A percentile compares a stretch with the other conserved stretches of the same genome.
phyloP scores from a whole-genome alignment of 768 basidiomycete species.

The Pleurotus djamor region DNA sequence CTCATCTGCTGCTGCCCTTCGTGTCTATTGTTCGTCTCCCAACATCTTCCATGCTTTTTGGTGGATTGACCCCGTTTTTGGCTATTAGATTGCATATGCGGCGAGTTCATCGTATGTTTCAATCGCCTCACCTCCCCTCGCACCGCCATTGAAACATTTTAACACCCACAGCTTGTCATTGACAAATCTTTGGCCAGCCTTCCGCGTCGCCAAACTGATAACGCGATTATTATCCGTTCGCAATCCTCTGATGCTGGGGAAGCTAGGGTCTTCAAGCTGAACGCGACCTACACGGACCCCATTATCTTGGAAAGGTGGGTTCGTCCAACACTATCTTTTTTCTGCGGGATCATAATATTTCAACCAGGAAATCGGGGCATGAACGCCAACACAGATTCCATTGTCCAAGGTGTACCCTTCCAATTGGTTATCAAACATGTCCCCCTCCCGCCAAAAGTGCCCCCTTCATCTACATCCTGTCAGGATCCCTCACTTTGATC shows the following conservation, averaged over 20 bases:
- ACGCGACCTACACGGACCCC: constrained; percentile 66
- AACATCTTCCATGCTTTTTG: constrained; percentile 13
- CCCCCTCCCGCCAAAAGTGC: constrained; percentile 77
- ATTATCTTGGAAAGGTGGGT: constrained; percentile 78
- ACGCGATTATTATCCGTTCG: constrained; percentile 75
- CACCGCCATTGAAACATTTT: not conserved
- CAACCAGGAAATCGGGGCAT: constrained; percentile 57
- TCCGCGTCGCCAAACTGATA: constrained; percentile 75
- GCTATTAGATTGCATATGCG: constrained; percentile 76
- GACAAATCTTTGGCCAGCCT: constrained; percentile 70
- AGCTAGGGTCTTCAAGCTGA: constrained; percentile 83
- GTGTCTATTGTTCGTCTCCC: constrained; percentile 66
- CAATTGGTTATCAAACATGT: constrained; percentile 74
- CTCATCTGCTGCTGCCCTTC: constrained; percentile 73
- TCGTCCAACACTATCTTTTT: not conserved
- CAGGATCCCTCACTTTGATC: constrained; percentile 82
- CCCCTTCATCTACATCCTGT: constrained; percentile 76
- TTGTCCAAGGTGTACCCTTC: constrained; percentile 66
- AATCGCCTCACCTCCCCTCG: not conserved
- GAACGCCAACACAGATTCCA: constrained; percentile 75
- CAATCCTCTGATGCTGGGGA: constrained; percentile 57
- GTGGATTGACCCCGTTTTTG: constrained; percentile 10
- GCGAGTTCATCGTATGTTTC: constrained; percentile 75
- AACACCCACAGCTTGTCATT: constrained; percentile 63
- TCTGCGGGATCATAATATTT: constrained; percentile 12